phyloP scores from a whole-genome alignment of 306 rosid genomes.

The Betula pendula region DNA sequence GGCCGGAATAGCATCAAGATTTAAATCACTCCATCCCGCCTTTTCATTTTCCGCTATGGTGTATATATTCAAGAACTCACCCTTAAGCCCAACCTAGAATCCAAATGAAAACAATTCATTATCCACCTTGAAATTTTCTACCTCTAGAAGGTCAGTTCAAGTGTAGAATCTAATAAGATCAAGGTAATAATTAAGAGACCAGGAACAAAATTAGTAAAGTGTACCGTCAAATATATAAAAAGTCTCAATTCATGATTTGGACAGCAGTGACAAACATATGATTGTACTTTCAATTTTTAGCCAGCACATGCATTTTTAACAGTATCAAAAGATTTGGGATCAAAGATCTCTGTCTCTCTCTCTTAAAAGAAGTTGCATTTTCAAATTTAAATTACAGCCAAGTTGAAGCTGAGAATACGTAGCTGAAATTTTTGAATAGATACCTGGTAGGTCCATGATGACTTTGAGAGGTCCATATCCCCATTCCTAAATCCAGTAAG shows the following conservation, averaged over 20 bases:
- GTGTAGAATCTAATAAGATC: conserved; percentile 19
- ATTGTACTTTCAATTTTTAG: neutral
- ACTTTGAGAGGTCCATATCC: conserved; percentile 70
- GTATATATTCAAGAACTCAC: conserved; percentile 64
- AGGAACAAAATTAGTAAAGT: neutral
- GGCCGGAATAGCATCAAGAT: conserved; percentile 57
- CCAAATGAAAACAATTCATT: conserved; percentile 24
- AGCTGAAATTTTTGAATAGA: conserved; percentile 18
- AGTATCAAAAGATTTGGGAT: neutral
- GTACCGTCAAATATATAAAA: neutral
- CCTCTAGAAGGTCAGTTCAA: neutral
- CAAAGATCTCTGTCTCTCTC: neutral
- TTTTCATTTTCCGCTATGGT: conserved; percentile 53
- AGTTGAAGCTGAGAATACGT: neutral
- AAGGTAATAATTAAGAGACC: conserved; percentile 13
- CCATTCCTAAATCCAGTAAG: conserved; percentile 75
- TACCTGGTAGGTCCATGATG: conserved; percentile 93
- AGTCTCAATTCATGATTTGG: neutral
- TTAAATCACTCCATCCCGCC: conserved; percentile 64
- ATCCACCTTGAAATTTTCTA: neutral
- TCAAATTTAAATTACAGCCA: neutral
- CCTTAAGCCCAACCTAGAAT: conserved; percentile 84
- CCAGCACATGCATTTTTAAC: neutral
- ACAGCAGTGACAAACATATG: neutral
- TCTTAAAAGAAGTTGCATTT: neutral